A percentile compares a stretch with the other conserved stretches of the same genome.
These are phyloP conservation scores for Suhomyces guaymorum DNA, from an alignment of 1,139 yeast species.

Conservation along the genomic window DNA sequence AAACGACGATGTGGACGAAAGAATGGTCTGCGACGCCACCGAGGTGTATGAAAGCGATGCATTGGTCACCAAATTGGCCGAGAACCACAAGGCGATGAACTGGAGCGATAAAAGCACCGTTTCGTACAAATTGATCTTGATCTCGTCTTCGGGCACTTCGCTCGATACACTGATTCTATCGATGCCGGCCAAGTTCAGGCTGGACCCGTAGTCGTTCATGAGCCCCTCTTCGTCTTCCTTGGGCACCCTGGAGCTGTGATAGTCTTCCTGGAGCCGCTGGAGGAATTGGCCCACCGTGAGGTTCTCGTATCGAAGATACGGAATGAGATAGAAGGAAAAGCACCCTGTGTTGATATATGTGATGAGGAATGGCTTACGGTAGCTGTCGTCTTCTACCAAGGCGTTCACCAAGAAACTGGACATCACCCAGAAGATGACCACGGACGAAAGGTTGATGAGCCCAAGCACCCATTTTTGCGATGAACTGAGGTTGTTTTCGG, in stretches of 20 bases:
- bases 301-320: conserved; percentile 44
- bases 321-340: conserved; percentile 73
- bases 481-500: conserved; percentile 23
- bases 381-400: conserved; percentile 64
- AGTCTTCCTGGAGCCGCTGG: conserved; percentile 24
- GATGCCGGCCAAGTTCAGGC: conserved; percentile 20
- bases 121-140: conserved; percentile 36
- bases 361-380: conserved; percentile 89
- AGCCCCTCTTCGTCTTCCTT: conserved; percentile 12
- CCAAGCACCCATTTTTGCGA: conserved; percentile 73
- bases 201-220: conserved; percentile 23
- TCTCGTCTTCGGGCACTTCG: conserved; percentile 13
- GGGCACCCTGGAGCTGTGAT: conserved; percentile 12
- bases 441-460: conserved; percentile 66
- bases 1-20: conserved; percentile 89
- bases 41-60: conserved; percentile 85
- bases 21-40: conserved; percentile 89
- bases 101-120: conserved; percentile 70
- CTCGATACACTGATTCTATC: conserved; percentile 9
- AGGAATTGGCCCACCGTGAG: conserved; percentile 27
- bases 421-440: conserved; percentile 83
- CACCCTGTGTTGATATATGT: conserved; percentile 90
- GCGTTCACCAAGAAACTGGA: conserved; percentile 80
- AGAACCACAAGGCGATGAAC: conserved; percentile 85
- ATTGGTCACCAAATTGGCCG: conserved; percentile 85